Conservation (phyloP, 768 basidiomycete genomes). For the Mycena capillaripes region DNA sequence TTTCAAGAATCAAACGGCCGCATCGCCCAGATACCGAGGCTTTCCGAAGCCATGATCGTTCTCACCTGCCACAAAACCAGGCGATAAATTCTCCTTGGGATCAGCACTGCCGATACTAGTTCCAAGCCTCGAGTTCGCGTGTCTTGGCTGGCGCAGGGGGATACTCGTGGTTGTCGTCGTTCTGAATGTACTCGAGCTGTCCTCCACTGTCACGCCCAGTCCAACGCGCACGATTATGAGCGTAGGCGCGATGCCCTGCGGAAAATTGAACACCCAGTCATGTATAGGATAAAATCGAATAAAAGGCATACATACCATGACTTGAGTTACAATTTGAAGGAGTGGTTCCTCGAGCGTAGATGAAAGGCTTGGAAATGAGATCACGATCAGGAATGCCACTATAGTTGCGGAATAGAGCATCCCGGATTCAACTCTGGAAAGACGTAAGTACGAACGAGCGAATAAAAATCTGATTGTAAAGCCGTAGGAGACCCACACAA, state of each 20-base stretch:
- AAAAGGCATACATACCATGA: no score
- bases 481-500: not conserved
- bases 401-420: not conserved
- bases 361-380: not conserved
- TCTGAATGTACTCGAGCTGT: not conserved
- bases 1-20: no score
- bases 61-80: no score
- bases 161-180: not conserved
- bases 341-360: not conserved
- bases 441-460: not conserved
- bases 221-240: no score
- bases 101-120: not conserved
- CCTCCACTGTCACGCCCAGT: not conserved
- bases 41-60: no score
- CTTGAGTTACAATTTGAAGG: no score
- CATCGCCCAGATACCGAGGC: no score
- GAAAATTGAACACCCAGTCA: not conserved
- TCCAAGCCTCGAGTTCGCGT: not conserved
- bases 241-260: constrained; percentile 1
- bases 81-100: no score
- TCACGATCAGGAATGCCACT: constrained; percentile 1
- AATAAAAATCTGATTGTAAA: not conserved
- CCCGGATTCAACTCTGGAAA: constrained; percentile 1
- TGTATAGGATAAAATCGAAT: not conserved
- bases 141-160: not conserved